Evolutionary conservation across 202 grass and related monocot species (phyloP), one percentile per base, ranked within the genome.

Genomic region (Hordeum pubiflorum): DNA sequence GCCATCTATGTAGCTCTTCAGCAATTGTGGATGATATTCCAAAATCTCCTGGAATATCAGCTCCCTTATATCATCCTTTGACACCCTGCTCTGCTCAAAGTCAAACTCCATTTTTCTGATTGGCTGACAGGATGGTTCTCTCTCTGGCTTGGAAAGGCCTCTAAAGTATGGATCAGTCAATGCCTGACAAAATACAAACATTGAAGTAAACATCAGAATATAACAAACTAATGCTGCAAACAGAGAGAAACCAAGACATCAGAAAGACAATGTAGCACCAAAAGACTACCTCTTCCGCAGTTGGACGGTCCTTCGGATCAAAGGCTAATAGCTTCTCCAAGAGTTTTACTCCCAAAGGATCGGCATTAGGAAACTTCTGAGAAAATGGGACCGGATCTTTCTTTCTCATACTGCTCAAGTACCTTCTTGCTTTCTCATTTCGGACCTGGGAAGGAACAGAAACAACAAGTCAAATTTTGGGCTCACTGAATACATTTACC

Each of bases 361-460:
- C 92, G 68, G 90, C 92, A 78, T 75, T 93, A 44, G 92, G 90
- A 72, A 98, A 98, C 79, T 93, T 98, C 60, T 95, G 92, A 72
- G 85, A 80, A 88, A 98, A 98, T 89, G 92, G 73, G 63, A 98
- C 78, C 1, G 85, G 88, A 0, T 91, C 89, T 83, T 98, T 98
- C 74, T 95, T 98, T 91, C 90, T 93, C 95, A 98, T 98, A 78
- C 82, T 85, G 63, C 84, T 95, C 88, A 98, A 82, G 72, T 98
- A 98, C 86, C 92, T 95, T 84, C 89, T 91, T 78, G 95, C 95
- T 88, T 98, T 98, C 64, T 98, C 95, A 76, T 98, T 98, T 63
- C 92, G 87, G 33, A 95, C 86, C 92, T 95, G 69, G 21, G 82
- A 63, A 66, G 8, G 17, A 74, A 41, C 27, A 57, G 57, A 62